Conservation (phyloP, 805 yeast genomes). For the Candida easanensis region DNA sequence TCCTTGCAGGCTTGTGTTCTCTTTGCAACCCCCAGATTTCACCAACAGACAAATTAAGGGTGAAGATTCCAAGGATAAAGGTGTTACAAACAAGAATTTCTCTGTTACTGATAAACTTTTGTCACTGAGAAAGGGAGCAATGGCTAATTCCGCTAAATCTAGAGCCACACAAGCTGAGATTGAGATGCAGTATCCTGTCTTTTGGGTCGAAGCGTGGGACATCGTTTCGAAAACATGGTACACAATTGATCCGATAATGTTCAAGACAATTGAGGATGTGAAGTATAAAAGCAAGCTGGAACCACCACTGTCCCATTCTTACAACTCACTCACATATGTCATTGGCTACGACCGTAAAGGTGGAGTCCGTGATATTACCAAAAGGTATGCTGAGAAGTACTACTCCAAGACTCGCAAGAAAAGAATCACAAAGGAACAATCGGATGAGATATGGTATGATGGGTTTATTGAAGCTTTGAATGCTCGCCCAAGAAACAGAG, state of each 20-base stretch:
- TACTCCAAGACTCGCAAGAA: slow-evolving; percentile 76
- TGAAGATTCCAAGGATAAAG: background rate
- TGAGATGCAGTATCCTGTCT: slow-evolving; percentile 57
- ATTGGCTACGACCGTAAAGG: slow-evolving; percentile 70
- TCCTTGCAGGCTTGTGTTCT: slow-evolving; percentile 71
- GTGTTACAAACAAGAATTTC: background rate
- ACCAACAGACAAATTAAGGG: slow-evolving; percentile 33
- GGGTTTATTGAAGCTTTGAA: slow-evolving; percentile 33
- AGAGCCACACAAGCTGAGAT: slow-evolving; percentile 20
- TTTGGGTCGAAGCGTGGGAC: slow-evolving; percentile 96
- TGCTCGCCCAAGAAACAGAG: slow-evolving; percentile 15
- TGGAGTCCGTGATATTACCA: slow-evolving; percentile 75
- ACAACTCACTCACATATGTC: slow-evolving; percentile 68
- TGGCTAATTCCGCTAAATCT: slow-evolving; percentile 2
- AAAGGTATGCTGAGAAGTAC: slow-evolving; percentile 70
- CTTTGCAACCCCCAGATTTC: slow-evolving; percentile 89
- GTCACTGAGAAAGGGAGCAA: slow-evolving; percentile 22
- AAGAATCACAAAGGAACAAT: slow-evolving; percentile 59
- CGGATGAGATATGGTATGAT: slow-evolving; percentile 56
- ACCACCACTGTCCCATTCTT: slow-evolving; percentile 61
- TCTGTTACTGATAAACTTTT: slow-evolving; percentile 18
- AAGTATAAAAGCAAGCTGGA: slow-evolving; percentile 58
- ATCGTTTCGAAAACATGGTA: slow-evolving; percentile 68
- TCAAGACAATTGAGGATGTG: slow-evolving; percentile 59
- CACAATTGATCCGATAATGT: slow-evolving; percentile 78